Conservation (phyloP, 2,329 filamentous ascomycete species). For the Aspergillus sp. region DNA sequence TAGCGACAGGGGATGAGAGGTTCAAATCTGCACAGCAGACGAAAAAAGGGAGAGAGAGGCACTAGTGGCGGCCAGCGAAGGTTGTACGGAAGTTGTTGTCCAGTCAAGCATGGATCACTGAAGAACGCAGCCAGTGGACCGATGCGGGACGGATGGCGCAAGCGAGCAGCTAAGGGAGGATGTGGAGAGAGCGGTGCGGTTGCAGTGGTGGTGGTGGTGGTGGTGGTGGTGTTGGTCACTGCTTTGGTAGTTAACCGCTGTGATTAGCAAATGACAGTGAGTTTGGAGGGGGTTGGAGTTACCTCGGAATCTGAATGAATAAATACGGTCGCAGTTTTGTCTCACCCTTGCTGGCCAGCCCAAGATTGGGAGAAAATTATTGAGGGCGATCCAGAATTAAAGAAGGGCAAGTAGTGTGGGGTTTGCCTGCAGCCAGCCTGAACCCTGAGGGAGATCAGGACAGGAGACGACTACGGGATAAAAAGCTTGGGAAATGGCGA, state of each 20-base stretch:
- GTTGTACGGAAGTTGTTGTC: constrained; percentile 23
- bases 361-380: constrained; percentile 6
- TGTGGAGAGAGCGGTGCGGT: constrained; percentile 16
- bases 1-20: constrained; percentile 14
- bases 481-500: neutral
- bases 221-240: constrained; percentile 11
- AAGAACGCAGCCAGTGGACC: constrained; percentile 27
- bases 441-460: constrained; percentile 7
- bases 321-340: neutral
- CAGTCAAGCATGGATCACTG: constrained; percentile 33
- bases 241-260: constrained; percentile 10
- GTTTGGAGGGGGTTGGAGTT: neutral
- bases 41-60: constrained; percentile 11
- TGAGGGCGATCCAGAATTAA: constrained; percentile 12
- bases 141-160: constrained; percentile 28
- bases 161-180: constrained; percentile 25
- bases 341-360: constrained; percentile 19
- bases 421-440: constrained; percentile 32
- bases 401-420: constrained; percentile 21
- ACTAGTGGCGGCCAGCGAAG: constrained; percentile 26
- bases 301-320: neutral
- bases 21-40: constrained; percentile 37
- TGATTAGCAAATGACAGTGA: neutral
- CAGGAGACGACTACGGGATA: neutral
- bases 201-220: constrained; percentile 1